A percentile compares a stretch with the other conserved stretches of the same genome.
Evolutionary conservation across 1,284 basidiomycete genomes (phyloP).

Genomic region (Phylloboletellus chloephorus): DNA sequence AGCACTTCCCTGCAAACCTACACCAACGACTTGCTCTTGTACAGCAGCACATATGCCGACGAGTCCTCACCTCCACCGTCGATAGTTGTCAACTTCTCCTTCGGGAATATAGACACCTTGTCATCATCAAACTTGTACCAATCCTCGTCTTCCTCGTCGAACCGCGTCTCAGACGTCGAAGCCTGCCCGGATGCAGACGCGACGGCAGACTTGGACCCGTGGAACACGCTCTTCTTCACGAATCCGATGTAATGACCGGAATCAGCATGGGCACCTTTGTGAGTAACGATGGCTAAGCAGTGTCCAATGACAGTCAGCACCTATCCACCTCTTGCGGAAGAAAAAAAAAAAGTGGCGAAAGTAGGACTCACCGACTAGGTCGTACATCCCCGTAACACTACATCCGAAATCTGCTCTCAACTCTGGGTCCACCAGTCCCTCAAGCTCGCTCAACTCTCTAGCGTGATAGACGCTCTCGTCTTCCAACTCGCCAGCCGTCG

Average conservation of each 20-base stretch:
- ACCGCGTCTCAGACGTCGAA: conserved; percentile 13
- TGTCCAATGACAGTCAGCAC: conserved; percentile 4
- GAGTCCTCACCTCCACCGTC: conserved; percentile 87
- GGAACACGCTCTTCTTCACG: conserved; percentile 71
- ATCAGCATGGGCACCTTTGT: conserved; percentile 94
- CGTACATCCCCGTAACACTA: conserved; percentile 76
- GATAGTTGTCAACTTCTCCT: conserved; percentile 76
- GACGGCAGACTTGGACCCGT: conserved; percentile 22
- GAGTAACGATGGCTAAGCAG: conserved; percentile 79
- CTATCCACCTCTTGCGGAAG: neutral
- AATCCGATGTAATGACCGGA: conserved; percentile 92
- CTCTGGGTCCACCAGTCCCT: conserved; percentile 56
- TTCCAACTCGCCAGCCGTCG: conserved; percentile 43
- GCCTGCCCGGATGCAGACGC: conserved; percentile 9
- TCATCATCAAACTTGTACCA: conserved; percentile 94
- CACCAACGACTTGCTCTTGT: conserved; percentile 45
- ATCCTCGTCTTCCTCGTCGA: conserved; percentile 59
- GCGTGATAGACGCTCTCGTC: conserved; percentile 56
- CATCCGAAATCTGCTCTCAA: conserved; percentile 66
- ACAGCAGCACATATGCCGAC: conserved; percentile 82
- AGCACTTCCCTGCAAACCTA: conserved; percentile 7
- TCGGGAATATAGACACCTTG: conserved; percentile 78
- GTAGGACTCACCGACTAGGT: conserved; percentile 67
- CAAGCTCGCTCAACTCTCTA: conserved; percentile 62
- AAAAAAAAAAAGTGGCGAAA: too few relatives aligned